Evolutionary conservation across 495 filamentous ascomycete genomes (phyloP).

Genomic region (Penicillium crystallinum): DNA sequence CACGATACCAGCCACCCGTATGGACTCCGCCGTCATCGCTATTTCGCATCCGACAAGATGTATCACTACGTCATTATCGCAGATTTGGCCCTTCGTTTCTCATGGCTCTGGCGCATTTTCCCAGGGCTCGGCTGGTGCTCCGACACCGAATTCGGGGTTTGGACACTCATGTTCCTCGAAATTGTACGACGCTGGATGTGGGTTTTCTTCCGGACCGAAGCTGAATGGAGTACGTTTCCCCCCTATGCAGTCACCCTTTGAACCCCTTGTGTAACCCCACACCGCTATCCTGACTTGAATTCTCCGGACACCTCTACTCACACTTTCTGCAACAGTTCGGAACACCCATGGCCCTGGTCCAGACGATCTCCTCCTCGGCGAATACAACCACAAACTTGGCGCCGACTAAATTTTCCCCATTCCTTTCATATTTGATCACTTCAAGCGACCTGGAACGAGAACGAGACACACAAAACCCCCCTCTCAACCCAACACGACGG

Average conservation of each 20-base stretch:
- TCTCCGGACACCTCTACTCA: background rate
- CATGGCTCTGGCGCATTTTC: conserved; percentile 81
- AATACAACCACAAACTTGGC: conserved; percentile 48
- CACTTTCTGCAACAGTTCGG: conserved; percentile 36
- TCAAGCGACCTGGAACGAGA: conserved; percentile 11
- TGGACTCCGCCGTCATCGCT: conserved; percentile 67
- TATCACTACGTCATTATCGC: conserved; percentile 80
- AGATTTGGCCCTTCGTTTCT: conserved; percentile 78
- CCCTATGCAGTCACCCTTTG: background rate
- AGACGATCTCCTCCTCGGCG: conserved; percentile 52
- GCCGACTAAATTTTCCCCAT: conserved; percentile 38
- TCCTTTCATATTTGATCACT: background rate
- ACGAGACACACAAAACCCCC: conserved; percentile 17
- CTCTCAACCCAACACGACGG: background rate
- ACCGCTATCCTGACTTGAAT: background rate
- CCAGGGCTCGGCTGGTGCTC: conserved; percentile 74
- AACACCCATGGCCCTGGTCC: conserved; percentile 48
- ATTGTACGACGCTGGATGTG: conserved; percentile 88
- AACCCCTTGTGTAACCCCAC: background rate
- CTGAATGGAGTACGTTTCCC: conserved; percentile 68
- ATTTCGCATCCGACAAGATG: conserved; percentile 59
- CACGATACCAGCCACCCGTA: conserved; percentile 61
- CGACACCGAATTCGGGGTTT: conserved; percentile 81
- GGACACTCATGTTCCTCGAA: conserved; percentile 80
- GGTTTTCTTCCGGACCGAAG: conserved; percentile 93